Evolutionary conservation across 139 green algal genomes (phyloP).

Genomic region (Eudorina sp.): DNA sequence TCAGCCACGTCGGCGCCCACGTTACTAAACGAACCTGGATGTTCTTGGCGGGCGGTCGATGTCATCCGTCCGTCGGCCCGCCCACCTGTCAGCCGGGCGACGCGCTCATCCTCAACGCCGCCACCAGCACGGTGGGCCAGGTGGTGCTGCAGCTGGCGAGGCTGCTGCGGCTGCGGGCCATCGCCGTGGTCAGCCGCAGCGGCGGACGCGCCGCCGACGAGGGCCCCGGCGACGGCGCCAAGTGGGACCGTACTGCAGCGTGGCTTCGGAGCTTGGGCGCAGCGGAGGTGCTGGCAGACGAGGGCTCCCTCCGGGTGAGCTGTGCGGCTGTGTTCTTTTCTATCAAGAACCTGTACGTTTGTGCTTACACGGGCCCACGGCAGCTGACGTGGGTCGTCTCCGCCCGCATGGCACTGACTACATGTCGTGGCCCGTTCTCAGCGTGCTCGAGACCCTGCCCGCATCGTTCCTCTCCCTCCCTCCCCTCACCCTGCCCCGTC

Average conservation of each 20-base stretch:
- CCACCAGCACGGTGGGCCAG: constrained; percentile 86
- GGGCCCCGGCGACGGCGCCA: neutral
- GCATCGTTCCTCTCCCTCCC: neutral
- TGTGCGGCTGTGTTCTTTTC: neutral
- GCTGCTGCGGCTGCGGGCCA: constrained; percentile 82
- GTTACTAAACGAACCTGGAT: too few species aligned
- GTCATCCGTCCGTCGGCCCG: too few species aligned
- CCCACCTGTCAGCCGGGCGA: constrained; percentile 83
- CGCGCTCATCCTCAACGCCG: constrained; percentile 91
- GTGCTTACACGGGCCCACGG: too few species aligned
- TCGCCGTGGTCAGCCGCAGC: constrained; percentile 56
- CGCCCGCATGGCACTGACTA: neutral
- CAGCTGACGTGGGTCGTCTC: neutral
- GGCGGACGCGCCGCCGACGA: neutral
- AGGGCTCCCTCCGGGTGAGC: constrained; percentile 71
- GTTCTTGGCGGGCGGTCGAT: too few species aligned
- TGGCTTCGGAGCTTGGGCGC: constrained; percentile 83
- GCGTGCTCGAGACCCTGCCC: too few species aligned
- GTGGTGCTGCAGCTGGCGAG: constrained; percentile 87
- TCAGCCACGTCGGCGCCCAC: too few species aligned
- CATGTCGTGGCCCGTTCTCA: too few species aligned
- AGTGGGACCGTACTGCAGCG: constrained; percentile 24
- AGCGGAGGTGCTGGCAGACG: constrained; percentile 75
- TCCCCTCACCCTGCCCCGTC: neutral
- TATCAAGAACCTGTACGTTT: too few species aligned